phyloP scores from a whole-genome alignment of 176 grass and related monocot genomes.

The Zizania latifolia region DNA sequence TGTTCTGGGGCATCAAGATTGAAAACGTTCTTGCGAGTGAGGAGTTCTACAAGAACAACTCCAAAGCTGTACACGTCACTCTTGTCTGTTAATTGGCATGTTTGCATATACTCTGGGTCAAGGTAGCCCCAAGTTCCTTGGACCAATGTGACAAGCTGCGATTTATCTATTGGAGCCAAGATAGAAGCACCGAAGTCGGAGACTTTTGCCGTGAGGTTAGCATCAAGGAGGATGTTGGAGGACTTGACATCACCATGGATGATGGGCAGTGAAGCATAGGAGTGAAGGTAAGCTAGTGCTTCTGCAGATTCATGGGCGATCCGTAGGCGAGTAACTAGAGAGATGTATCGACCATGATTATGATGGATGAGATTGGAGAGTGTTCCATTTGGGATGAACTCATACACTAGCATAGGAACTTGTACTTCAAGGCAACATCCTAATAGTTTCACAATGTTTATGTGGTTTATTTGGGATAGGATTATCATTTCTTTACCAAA shows the following conservation, averaged over 20 bases:
- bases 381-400: background rate
- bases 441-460: background rate
- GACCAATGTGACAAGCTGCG: constrained; percentile 19
- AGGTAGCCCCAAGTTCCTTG: constrained; percentile 41
- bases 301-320: background rate
- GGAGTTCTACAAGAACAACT: constrained; percentile 16
- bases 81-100: constrained; percentile 17
- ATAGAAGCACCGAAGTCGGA: constrained; percentile 33
- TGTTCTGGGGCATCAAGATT: background rate
- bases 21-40: constrained; percentile 1
- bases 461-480: background rate
- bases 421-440: background rate
- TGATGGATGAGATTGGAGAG: background rate
- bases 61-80: constrained; percentile 25
- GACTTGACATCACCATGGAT: background rate
- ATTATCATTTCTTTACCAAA: background rate
- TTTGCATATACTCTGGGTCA: constrained; percentile 35
- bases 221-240: constrained; percentile 10
- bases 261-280: background rate
- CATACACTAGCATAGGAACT: background rate
- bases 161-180: constrained; percentile 10
- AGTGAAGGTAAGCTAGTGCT: background rate
- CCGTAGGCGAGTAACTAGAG: background rate
- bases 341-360: background rate
- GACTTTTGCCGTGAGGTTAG: background rate